phyloP scores from a whole-genome alignment of 2,329 filamentous ascomycete genomes.

The Neonectria coccinea region DNA sequence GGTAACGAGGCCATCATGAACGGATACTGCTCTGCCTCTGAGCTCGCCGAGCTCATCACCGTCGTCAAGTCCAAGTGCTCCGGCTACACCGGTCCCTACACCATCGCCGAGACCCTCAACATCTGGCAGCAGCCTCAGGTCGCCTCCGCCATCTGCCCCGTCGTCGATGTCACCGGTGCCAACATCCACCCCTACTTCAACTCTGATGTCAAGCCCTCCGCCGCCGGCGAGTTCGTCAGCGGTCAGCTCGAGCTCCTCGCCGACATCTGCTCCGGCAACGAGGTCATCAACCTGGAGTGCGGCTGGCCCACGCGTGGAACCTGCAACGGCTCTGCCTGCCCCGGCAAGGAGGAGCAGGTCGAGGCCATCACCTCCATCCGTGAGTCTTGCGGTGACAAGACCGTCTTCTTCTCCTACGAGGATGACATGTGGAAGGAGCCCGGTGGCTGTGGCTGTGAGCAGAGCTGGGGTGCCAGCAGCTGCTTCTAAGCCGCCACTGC shows the following conservation, averaged over 20 bases:
- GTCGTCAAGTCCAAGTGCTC: conserved; percentile 75
- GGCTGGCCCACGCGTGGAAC: conserved; percentile 84
- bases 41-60: conserved; percentile 78
- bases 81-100: conserved; percentile 80
- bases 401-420: conserved; percentile 84
- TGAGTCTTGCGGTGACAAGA: conserved; percentile 71
- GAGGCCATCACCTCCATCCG: conserved; percentile 79
- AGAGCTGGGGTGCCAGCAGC: conserved; percentile 74
- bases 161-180: conserved; percentile 82
- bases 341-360: conserved; percentile 75
- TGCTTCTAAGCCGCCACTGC: conserved; percentile 38
- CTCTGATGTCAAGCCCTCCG: conserved; percentile 67
- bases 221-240: conserved; percentile 82
- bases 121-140: conserved; percentile 76
- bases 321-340: conserved; percentile 78
- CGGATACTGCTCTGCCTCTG: conserved; percentile 70
- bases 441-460: conserved; percentile 79
- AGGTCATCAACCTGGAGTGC: conserved; percentile 86
- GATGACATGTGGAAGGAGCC: conserved; percentile 86
- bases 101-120: conserved; percentile 87
- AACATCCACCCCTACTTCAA: conserved; percentile 99
- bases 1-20: conserved; percentile 93
- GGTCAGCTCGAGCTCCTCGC: conserved; percentile 78
- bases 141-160: conserved; percentile 71
- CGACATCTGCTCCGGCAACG: conserved; percentile 76